Conservation (phyloP, 179 eudicot genomes). For the Vitellaria paradoxa region DNA sequence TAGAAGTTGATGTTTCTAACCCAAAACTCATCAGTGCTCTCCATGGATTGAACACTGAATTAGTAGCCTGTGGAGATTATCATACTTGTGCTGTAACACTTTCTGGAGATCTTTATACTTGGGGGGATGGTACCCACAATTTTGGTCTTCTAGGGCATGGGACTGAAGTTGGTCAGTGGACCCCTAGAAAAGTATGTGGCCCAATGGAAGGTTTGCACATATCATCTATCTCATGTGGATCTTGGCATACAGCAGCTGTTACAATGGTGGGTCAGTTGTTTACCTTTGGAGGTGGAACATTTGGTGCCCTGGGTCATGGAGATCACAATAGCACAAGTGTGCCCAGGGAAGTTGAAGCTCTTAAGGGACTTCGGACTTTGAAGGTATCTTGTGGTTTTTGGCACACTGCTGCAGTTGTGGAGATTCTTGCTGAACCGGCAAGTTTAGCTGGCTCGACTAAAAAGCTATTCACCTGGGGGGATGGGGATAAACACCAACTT, state of each 20-base stretch:
- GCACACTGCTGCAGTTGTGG: conserved; percentile 92
- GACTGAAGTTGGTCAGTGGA: conserved; percentile 69
- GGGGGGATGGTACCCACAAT: conserved; percentile 78
- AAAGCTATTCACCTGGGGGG: conserved; percentile 95
- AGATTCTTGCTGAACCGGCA: conserved; percentile 33
- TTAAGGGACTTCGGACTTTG: conserved; percentile 56
- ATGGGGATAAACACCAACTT: conserved; percentile 80
- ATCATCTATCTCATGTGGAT: conserved; percentile 68
- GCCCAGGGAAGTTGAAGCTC: conserved; percentile 71
- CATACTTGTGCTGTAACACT: conserved; percentile 79
- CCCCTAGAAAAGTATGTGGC: conserved; percentile 71
- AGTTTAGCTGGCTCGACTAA: conserved; percentile 42
- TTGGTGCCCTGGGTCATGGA: conserved; percentile 94
- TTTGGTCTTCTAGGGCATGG: conserved; percentile 88
- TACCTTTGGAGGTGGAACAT: conserved; percentile 96
- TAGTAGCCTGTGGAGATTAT: conserved; percentile 83
- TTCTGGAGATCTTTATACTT: conserved; percentile 73
- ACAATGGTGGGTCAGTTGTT: conserved; percentile 71
- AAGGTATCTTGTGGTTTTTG: conserved; percentile 79
- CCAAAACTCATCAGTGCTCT: conserved; percentile 69
- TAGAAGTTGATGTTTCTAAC: conserved; percentile 53
- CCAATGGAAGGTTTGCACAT: conserved; percentile 64
- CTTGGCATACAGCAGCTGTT: conserved; percentile 85
- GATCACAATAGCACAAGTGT: conserved; percentile 44
- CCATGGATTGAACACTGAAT: conserved; percentile 45